Base-by-base conservation (phyloP, 2,329 filamentous ascomycete genomes). In the Chlorencoelia australis region DNA sequence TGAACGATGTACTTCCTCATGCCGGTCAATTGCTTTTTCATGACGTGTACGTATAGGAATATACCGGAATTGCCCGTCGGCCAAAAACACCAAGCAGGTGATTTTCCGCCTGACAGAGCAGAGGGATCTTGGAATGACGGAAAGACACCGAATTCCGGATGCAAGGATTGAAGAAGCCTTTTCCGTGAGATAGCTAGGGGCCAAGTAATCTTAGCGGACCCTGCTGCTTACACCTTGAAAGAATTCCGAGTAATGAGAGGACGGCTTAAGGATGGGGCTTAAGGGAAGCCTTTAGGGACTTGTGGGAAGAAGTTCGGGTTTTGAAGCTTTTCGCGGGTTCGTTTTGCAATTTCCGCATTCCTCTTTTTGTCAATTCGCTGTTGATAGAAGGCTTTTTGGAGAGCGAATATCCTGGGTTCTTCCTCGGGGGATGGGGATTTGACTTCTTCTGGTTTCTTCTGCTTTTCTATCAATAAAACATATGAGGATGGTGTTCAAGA, bases 311-410 rank as follows among this genome's bases (percentile, higher is more conserved):
- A 74, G 17, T 70, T 73, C 2, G 86, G 83, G 53, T 87, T 81
- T 44, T 75, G 79, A 42, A 94, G 59, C 29, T 86, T 75, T 57
- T 95, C 85, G 28, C 79, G 75, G 53, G 89, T 91, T 35, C 82
- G 70, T 59, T 79, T 93, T 8, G 86, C 82, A 36, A 79, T 68
- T 54, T 91, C 84, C n/a, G 73, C 72, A 57, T 83, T 82, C 28
- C 79, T 73, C 54, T 87, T 79, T 55, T 81, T 82, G 56, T 86
- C 77, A 33, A 94, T 57, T 11, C 91, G 77, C 64, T 87, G 84
- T 49, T 89, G 81, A 56, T 86, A 93, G 60, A 98, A 94, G 17
- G 76, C 72, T 82, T 79, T 87, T 54, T 89, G 82, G 40, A 95
- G 66, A 47, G 82, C 75, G 61, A 91, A 98, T 3, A 94, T 71